Conservation (phyloP, 2,329 filamentous ascomycete genomes). For the Fusarium sp. region DNA sequence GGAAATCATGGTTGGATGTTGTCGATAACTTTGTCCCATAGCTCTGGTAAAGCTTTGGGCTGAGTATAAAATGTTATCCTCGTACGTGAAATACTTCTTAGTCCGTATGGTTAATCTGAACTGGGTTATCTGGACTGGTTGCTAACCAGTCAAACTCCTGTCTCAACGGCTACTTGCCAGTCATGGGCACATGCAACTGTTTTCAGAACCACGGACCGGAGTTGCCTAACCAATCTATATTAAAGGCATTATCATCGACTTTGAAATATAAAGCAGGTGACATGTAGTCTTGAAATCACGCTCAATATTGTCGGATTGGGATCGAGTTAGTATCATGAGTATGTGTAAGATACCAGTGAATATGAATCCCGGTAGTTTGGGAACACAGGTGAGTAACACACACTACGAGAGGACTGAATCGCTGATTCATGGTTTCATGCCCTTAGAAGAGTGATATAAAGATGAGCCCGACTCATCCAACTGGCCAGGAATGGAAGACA, state of each 20-base stretch:
- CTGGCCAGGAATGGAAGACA: background rate
- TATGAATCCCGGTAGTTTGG: background rate
- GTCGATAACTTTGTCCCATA: background rate
- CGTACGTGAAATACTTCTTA: background rate
- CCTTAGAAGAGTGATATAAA: background rate
- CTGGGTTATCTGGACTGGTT: background rate
- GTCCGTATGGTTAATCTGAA: background rate
- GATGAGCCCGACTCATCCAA: background rate
- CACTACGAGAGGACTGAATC: background rate
- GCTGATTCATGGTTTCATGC: slow-evolving; percentile 1
- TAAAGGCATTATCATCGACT: background rate
- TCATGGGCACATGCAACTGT: background rate
- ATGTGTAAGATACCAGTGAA: background rate
- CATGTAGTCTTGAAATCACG: background rate
- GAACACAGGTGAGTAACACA: slow-evolving; percentile 15
- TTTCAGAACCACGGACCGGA: background rate
- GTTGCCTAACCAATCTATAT: background rate
- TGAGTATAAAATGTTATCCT: too few relatives aligned
- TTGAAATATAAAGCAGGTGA: background rate
- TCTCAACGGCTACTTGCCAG: background rate
- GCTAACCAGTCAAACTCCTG: background rate
- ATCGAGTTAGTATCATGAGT: background rate
- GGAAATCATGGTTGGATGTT: background rate
- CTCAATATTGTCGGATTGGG: background rate
- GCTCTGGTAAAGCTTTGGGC: background rate